Conservation (phyloP, 2,329 filamentous ascomycete genomes). For the Shiraia bambusicola region DNA sequence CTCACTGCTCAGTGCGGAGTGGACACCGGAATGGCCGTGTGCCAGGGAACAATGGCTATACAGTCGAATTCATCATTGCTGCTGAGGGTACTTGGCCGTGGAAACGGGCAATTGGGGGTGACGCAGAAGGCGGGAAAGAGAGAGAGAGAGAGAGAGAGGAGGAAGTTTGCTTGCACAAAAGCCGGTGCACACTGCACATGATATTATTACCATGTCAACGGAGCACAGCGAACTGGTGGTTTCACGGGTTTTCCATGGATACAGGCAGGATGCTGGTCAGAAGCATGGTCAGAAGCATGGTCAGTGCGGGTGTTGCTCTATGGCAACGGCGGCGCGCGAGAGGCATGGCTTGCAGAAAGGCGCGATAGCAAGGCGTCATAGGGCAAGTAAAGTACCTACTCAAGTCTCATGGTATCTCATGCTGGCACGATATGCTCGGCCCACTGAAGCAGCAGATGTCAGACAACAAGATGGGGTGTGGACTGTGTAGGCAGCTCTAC, state of each 20-base stretch:
- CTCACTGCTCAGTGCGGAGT: too few species aligned
- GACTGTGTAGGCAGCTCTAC: too few species aligned
- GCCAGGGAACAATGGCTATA: constrained; percentile 20
- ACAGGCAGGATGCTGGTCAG: constrained; percentile 28
- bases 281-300: constrained; percentile 21
- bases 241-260: constrained; percentile 24
- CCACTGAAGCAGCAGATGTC: constrained; percentile 18
- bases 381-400: too few species aligned
- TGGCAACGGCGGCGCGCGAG: constrained; percentile 19
- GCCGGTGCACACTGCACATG: constrained; percentile 16
- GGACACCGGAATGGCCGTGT: constrained; percentile 14
- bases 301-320: constrained; percentile 26
- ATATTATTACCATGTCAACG: too few species aligned
- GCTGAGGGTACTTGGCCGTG: too few species aligned
- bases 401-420: too few species aligned
- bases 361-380: too few species aligned
- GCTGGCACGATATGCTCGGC: too few species aligned
- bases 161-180: constrained; percentile 13
- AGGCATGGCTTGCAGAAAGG: constrained; percentile 14
- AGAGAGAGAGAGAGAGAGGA: constrained; percentile 3
- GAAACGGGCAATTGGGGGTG: too few species aligned
- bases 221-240: constrained; percentile 24
- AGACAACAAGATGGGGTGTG: constrained; percentile 10
- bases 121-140: too few species aligned
- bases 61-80: too few species aligned